These are phyloP conservation scores for Eutypa lata DNA, from an alignment of 2,329 filamentous ascomycete species.

Conservation along the genomic window DNA sequence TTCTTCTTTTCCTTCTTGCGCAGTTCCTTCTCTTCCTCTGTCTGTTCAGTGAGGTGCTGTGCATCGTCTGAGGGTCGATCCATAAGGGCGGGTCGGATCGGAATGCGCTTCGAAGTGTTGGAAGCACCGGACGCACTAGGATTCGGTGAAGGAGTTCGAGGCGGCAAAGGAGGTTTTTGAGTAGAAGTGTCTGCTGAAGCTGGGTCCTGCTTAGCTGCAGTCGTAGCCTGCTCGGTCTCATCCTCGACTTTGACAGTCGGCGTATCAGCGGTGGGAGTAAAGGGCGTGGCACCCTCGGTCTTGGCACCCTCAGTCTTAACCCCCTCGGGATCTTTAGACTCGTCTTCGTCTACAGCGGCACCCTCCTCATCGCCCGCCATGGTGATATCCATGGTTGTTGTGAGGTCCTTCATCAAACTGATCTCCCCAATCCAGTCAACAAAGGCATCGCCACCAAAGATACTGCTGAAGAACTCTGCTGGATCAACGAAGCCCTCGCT, in stretches of 20 bases:
- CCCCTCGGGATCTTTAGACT: constrained; percentile 56
- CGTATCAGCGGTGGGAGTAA: constrained; percentile 8
- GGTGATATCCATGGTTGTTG: constrained; percentile 96
- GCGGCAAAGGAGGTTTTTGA: constrained; percentile 24
- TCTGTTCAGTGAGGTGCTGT: constrained; percentile 58
- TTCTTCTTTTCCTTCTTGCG: constrained; percentile 82
- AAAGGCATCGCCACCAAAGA: constrained; percentile 96
- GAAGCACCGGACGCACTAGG: constrained; percentile 35
- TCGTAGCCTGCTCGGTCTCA: constrained; percentile 23
- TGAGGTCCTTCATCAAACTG: constrained; percentile 96
- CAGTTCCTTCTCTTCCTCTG: constrained; percentile 71
- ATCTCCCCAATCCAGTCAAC: constrained; percentile 97
- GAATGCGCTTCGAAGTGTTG: constrained; percentile 49
- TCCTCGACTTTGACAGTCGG: constrained; percentile 25
- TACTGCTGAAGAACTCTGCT: constrained; percentile 96
- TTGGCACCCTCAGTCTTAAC: constrained; percentile 56
- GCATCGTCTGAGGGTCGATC: constrained; percentile 79
- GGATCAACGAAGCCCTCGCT: constrained; percentile 93
- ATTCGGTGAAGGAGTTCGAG: constrained; percentile 38
- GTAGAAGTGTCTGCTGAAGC: constrained; percentile 22
- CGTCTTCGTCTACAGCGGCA: constrained; percentile 44
- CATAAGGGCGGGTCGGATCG: constrained; percentile 81
- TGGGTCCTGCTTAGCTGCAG: constrained; percentile 28
- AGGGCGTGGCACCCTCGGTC: constrained; percentile 16
- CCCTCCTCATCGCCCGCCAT: constrained; percentile 76